Conservation (phyloP, 208 protist genomes). For the Leishmania mexicana region DNA sequence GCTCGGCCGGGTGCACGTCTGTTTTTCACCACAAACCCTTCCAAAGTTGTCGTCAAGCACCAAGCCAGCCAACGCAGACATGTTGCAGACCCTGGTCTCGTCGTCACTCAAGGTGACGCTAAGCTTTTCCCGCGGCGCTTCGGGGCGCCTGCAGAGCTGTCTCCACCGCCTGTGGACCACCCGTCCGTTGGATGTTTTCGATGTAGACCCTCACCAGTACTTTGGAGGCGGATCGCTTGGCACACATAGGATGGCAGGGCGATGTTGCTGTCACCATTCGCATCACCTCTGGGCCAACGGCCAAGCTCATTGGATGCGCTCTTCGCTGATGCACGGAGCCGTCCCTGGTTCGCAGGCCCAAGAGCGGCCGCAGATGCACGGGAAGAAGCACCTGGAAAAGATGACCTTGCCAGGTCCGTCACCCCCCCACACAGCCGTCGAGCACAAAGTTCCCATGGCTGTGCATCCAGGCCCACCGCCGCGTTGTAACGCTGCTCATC, state of each 20-base stretch:
- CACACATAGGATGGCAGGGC: background rate
- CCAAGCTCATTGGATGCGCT: constrained; percentile 5
- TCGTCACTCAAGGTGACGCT: background rate
- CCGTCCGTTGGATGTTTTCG: constrained; percentile 4
- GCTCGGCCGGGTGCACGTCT: background rate
- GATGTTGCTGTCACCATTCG: background rate
- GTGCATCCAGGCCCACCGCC: constrained; percentile 1
- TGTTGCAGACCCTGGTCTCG: background rate
- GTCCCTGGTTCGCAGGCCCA: constrained; percentile 1
- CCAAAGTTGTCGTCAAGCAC: background rate
- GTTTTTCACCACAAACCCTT: background rate
- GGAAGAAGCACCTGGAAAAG: constrained; percentile 28
- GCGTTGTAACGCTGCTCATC: constrained; percentile 8
- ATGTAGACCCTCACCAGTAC: constrained; percentile 5
- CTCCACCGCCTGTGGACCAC: background rate
- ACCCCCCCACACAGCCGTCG: constrained; percentile 13
- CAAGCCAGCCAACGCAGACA: background rate
- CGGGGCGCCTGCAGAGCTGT: background rate
- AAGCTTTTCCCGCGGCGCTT: background rate
- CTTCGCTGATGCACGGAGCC: background rate
- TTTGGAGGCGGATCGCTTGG: background rate
- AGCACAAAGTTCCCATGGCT: constrained; percentile 5
- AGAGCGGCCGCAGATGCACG: background rate
- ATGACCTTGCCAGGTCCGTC: constrained; percentile 24
- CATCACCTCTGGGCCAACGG: constrained; percentile 4